phyloP scores from a whole-genome alignment of 768 basidiomycete species.

The Strobilomyces confusus region DNA sequence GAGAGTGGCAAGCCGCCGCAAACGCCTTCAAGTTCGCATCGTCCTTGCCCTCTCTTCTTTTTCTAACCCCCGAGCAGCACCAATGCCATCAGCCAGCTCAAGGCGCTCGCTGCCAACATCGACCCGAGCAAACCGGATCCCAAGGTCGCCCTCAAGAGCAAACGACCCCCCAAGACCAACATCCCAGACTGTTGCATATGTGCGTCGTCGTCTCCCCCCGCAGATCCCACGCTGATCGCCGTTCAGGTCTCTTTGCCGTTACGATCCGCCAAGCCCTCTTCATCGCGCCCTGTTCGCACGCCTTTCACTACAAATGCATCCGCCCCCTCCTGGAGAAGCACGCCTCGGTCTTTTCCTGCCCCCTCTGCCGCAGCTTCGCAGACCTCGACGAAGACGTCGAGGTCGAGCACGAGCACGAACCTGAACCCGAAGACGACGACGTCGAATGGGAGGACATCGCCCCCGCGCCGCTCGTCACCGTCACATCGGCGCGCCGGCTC shows the following conservation, averaged over 20 bases:
- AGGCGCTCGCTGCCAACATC: conserved; percentile 51
- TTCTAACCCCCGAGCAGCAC: conserved; percentile 40
- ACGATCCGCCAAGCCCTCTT: conserved; percentile 95
- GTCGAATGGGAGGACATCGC: conserved; percentile 22
- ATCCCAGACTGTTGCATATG: conserved; percentile 94
- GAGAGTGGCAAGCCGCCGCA: conserved; percentile 85
- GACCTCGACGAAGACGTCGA: conserved; percentile 97
- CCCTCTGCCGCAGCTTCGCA: conserved; percentile 91
- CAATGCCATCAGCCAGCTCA: conserved; percentile 77
- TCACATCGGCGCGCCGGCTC: conserved; percentile 11
- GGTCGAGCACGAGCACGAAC: conserved; percentile 42
- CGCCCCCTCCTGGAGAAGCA: conserved; percentile 85
- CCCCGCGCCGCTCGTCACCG: not conserved
- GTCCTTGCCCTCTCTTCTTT: not conserved
- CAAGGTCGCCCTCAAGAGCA: conserved; percentile 19
- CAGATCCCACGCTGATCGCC: not conserved
- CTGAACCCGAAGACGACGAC: conserved; percentile 27
- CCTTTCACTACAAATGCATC: conserved; percentile 97
- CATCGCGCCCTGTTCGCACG: conserved; percentile 96
- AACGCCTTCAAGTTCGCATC: conserved; percentile 79
- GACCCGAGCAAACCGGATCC: conserved; percentile 13
- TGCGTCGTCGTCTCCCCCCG: conserved; percentile 31
- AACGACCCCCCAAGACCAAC: conserved; percentile 33
- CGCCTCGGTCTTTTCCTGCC: conserved; percentile 91
- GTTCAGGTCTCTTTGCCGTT: conserved; percentile 69